A percentile compares a stretch with the other conserved stretches of the same genome.
Conservation (phyloP, 176 grass and related monocot species). For the Raddia guianensis region DNA sequence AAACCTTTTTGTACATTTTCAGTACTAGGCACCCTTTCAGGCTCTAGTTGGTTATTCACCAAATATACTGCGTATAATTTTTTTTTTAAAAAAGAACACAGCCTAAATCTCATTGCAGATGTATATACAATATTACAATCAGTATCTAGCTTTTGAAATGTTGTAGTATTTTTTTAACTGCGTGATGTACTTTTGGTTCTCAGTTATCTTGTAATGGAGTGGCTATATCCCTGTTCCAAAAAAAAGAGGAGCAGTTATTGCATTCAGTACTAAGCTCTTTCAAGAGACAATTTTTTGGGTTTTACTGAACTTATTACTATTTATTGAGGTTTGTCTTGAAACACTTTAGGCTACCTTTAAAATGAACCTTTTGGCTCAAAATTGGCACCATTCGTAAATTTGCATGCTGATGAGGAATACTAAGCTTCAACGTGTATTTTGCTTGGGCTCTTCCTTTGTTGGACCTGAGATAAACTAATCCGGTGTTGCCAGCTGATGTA, state of each 20-base stretch:
- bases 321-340: not conserved
- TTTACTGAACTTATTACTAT: not conserved
- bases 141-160: conserved; percentile 1
- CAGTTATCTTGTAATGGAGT: not conserved
- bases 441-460: not conserved
- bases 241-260: not conserved
- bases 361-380: not conserved
- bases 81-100: not conserved
- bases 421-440: conserved; percentile 15
- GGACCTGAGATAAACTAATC: not conserved
- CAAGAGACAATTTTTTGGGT: not conserved
- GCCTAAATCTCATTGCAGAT: not conserved
- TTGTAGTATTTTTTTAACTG: not conserved
- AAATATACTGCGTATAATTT: not conserved
- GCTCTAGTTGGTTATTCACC: not conserved
- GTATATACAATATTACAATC: not conserved
- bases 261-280: not conserved
- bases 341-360: conserved; percentile 1
- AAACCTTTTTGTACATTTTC: conserved; percentile 10
- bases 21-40: not conserved
- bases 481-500: not conserved
- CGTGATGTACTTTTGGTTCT: not conserved
- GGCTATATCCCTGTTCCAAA: not conserved
- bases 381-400: not conserved
- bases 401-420: not conserved